A percentile compares a stretch with the other conserved stretches of the same genome.
These are phyloP conservation scores for Quercus aquifolioides DNA, from an alignment of 306 rosid genomes.

Conservation along the genomic window DNA sequence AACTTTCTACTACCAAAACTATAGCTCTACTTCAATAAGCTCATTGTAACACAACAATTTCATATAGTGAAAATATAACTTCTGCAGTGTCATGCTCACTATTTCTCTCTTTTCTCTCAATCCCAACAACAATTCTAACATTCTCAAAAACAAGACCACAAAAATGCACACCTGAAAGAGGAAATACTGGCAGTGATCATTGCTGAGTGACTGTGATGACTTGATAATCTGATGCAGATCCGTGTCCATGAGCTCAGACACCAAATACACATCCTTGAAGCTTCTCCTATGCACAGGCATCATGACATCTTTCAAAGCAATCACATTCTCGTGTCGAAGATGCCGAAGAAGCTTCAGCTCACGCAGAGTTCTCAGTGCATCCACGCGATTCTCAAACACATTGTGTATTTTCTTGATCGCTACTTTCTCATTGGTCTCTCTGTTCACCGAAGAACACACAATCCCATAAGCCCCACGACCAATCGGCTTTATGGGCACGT, in stretches of 20 bases:
- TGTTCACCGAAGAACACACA: constrained; percentile 84
- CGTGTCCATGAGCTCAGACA: constrained; percentile 96
- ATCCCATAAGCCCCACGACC: constrained; percentile 93
- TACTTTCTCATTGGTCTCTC: constrained; percentile 76
- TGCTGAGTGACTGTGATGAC: constrained; percentile 76
- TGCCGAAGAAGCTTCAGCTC: constrained; percentile 88
- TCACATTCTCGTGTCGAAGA: constrained; percentile 80
- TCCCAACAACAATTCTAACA: no score
- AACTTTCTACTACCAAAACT: no score
- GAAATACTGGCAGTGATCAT: constrained; percentile 92
- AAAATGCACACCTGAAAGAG: constrained; percentile 75
- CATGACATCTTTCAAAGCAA: constrained; percentile 90
- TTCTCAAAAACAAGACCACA: no score
- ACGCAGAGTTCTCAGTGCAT: constrained; percentile 80
- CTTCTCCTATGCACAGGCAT: constrained; percentile 63
- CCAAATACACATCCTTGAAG: constrained; percentile 89
- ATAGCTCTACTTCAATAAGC: no score
- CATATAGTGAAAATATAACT: background rate
- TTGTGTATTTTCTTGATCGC: constrained; percentile 87
- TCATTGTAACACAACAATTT: no score
- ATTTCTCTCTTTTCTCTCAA: no score
- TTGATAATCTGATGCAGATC: constrained; percentile 93
- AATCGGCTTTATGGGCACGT: constrained; percentile 87
- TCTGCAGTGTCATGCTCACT: no score
- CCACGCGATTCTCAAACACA: constrained; percentile 79